Conservation (phyloP, 2,329 filamentous ascomycete species). For the Diaporthe ilicicola region DNA sequence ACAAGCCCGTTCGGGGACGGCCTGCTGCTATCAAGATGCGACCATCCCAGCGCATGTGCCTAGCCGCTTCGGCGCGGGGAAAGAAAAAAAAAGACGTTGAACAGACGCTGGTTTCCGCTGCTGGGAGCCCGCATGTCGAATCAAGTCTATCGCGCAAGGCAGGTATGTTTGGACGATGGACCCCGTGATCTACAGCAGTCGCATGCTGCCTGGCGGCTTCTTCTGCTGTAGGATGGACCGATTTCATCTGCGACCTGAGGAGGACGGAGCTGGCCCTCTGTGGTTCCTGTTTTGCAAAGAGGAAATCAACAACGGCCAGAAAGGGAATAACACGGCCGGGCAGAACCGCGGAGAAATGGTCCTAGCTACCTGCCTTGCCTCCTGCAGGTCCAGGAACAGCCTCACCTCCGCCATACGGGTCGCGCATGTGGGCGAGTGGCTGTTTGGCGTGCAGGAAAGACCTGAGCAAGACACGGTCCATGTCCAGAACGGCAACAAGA, state of each 20-base stretch:
- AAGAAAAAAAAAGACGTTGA: slow-evolving; percentile 10
- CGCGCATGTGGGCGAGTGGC: not conserved
- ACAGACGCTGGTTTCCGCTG: not conserved
- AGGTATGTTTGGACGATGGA: not conserved
- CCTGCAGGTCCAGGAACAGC: not conserved
- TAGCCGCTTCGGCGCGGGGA: slow-evolving; percentile 3
- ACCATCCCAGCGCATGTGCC: not conserved
- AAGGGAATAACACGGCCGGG: not conserved
- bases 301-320: not conserved
- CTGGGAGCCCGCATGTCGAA: not conserved
- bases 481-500: not conserved
- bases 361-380: not conserved
- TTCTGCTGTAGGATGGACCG: too few relatives aligned
- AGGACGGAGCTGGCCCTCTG: too few relatives aligned
- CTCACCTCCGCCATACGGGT: not conserved
- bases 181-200: not conserved
- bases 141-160: not conserved
- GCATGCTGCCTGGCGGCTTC: too few relatives aligned
- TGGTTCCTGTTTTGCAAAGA: too few relatives aligned
- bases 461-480: not conserved
- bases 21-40: not conserved
- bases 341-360: not conserved
- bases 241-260: not conserved
- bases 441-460: not conserved
- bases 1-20: not conserved